phyloP scores from a whole-genome alignment of 139 green algal genomes.

The Ettlia oleoabundans region DNA sequence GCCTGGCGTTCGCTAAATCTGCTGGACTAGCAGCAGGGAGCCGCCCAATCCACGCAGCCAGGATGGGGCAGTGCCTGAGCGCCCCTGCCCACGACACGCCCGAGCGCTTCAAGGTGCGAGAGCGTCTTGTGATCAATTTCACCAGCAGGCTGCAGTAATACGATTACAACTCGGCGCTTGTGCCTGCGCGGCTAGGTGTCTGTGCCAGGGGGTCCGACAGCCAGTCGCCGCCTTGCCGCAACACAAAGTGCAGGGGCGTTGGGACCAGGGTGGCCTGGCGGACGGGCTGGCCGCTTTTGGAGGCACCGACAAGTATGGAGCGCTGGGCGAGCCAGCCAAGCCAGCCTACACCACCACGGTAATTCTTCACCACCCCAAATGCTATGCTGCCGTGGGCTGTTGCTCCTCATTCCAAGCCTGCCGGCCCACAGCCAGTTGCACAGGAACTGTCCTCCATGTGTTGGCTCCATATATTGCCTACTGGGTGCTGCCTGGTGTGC shows the following conservation, averaged over 20 bases:
- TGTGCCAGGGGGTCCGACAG: background rate
- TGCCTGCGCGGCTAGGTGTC: background rate
- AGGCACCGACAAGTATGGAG: background rate
- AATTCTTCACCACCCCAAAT: too few species aligned
- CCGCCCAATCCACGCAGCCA: too few species aligned
- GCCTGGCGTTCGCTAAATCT: background rate
- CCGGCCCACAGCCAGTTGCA: too few species aligned
- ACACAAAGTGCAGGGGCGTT: background rate
- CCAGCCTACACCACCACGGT: slow-evolving; percentile 42
- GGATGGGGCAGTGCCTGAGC: slow-evolving; percentile 41
- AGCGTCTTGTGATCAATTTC: background rate
- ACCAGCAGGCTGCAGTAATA: too few species aligned
- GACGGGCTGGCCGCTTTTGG: slow-evolving; percentile 17
- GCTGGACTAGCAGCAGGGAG: background rate
- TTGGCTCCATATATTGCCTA: too few species aligned
- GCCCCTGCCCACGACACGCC: background rate
- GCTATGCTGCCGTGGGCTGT: too few species aligned
- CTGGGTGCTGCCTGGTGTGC: background rate
- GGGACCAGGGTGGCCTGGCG: slow-evolving; percentile 16
- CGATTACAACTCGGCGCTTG: background rate
- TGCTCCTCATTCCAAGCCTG: too few species aligned
- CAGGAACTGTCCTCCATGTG: too few species aligned
- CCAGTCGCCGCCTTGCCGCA: slow-evolving; percentile 1
- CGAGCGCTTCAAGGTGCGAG: slow-evolving; percentile 8
- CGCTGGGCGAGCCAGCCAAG: background rate